phyloP scores from a whole-genome alignment of 208 protist genomes.

The Leishmania braziliensis region DNA sequence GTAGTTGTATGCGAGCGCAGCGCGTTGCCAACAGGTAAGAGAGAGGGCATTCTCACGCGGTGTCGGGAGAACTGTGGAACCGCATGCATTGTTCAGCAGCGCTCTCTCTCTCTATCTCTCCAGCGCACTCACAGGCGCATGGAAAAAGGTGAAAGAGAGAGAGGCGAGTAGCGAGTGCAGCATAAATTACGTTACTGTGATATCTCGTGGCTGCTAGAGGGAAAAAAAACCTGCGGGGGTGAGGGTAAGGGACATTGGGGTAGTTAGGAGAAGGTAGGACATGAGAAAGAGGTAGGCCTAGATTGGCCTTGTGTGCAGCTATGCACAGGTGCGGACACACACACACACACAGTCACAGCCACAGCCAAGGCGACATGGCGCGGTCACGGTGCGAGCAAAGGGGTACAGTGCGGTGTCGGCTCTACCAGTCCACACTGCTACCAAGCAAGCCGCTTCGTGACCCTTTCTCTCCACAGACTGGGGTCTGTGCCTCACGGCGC shows the following conservation, averaged over 20 bases:
- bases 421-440: slow-evolving; percentile 19
- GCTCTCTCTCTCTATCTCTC: background rate
- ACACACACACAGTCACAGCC: background rate
- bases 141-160: background rate
- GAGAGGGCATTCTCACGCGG: background rate
- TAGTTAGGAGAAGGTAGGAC: background rate
- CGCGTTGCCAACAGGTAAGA: background rate
- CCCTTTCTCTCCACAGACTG: slow-evolving; percentile 14
- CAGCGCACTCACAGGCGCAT: background rate
- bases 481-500: slow-evolving; percentile 16
- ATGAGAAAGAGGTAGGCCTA: background rate
- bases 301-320: background rate
- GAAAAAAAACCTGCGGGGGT: background rate
- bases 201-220: background rate
- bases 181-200: background rate
- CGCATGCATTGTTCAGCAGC: background rate
- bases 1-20: background rate
- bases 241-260: background rate
- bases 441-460: background rate
- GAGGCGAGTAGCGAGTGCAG: background rate
- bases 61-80: background rate
- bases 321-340: background rate
- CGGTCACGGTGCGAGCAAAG: background rate
- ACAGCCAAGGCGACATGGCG: background rate
- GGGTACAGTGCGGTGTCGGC: no score